phyloP scores from a whole-genome alignment of 2,329 filamentous ascomycete genomes.

The Diaporthe sp. region DNA sequence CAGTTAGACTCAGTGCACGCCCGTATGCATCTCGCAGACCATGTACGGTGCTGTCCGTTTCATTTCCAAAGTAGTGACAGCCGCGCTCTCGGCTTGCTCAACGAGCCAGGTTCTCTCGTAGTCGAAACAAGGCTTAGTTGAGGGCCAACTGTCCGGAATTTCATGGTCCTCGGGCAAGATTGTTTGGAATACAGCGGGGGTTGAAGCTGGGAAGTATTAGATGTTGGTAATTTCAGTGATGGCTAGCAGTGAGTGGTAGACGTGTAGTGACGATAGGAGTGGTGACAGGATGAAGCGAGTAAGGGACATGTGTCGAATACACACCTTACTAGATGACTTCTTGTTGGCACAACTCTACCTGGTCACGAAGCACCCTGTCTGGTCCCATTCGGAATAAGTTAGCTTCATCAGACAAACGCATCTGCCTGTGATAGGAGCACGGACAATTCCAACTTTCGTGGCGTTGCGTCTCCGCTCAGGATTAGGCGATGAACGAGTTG shows the following conservation, averaged over 20 bases:
- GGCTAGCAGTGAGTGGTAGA: slow-evolving; percentile 44
- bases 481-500: no score
- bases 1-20: background rate
- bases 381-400: no score
- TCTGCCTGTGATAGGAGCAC: no score
- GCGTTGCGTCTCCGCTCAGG: no score
- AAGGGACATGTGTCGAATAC: no score
- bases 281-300: background rate
- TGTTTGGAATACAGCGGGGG: slow-evolving; percentile 49
- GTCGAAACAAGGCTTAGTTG: slow-evolving; percentile 51
- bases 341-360: no score
- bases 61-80: slow-evolving; percentile 59
- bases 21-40: no score
- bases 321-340: no score
- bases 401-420: no score
- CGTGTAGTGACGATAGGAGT: background rate
- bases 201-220: slow-evolving; percentile 47
- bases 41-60: slow-evolving; percentile 55
- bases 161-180: slow-evolving; percentile 43
- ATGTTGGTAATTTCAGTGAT: slow-evolving; percentile 57
- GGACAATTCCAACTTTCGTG: no score
- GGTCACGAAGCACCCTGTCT: no score
- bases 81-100: slow-evolving; percentile 52
- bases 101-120: slow-evolving; percentile 49
- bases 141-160: background rate